Evolutionary conservation across 805 yeast species (phyloP), one percentile per base, ranked within the genome.

Genomic region (Barnettozyma wickerhamii): DNA sequence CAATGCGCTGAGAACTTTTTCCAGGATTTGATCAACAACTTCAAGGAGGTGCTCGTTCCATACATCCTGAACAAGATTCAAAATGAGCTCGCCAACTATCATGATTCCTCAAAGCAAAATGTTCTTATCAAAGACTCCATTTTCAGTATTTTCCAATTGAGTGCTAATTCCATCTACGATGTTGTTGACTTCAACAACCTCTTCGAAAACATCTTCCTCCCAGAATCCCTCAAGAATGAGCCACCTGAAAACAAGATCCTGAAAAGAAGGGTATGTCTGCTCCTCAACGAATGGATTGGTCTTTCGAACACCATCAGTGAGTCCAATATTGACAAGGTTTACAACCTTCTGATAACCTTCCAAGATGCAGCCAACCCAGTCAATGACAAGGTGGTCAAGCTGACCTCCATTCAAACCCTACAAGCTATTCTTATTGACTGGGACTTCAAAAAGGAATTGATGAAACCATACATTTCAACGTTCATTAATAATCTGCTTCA

Each of bases 1-100:
- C 88, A 91, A 4, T 87, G 96, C 62, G 88, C 95, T 0, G 95
- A 87, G 51, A 81, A 81, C 55, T 79, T 88, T 49, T 89, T 81
- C 56, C 85, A 81, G 49, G 93, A 84, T 55, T 63, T 90, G 47
- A 75, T 86, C 29, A 69, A 71, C 35, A 71, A 73, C 45, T 87
- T 81, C 63, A 79, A 79, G 37, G 77, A 72, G 14, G 59, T 71
- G 4, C 63, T 84, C 29, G 66, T 63, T 46, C 83, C 58, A 13
- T 77, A 75, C 47, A 69, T 88, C 6, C 60, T 84, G 51, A 70
- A 71, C 40, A 81, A 79, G 50, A 78, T 88, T 35, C 66, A 71
- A 46, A 53, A 56, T 37, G 71, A 67, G 19, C 59, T 64, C 24
- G 48, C 59, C 4, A 53, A 50, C n/a, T 50, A 62, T 17, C 53